Evolutionary conservation across 306 rosid genomes (phyloP).

Genomic region (Prunus persica): DNA sequence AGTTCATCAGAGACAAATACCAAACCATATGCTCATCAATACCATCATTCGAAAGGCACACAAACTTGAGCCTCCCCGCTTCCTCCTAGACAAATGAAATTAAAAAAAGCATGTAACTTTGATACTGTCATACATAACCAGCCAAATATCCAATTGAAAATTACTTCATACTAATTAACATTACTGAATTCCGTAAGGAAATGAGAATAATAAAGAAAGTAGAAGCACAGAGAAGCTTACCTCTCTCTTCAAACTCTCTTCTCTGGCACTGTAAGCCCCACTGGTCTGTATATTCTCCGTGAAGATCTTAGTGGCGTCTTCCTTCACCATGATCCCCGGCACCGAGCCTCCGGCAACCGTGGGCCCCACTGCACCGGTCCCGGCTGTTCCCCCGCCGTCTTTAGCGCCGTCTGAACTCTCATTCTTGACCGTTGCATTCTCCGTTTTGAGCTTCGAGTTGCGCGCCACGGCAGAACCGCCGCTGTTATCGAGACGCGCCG

Average conservation of each 20-base stretch:
- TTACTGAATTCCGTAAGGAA: not conserved
- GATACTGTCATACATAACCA: not conserved
- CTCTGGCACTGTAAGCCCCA: conserved; percentile 94
- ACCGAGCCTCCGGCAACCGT: conserved; percentile 28
- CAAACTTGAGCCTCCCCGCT: conserved; percentile 81
- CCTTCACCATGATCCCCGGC: conserved; percentile 74
- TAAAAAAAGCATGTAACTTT: not conserved
- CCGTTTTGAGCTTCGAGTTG: conserved; percentile 65
- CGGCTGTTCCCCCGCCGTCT: conserved; percentile 41
- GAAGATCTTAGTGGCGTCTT: conserved; percentile 74
- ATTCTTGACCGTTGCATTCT: conserved; percentile 53
- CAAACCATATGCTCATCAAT: conserved; percentile 92
- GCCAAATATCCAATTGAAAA: not conserved
- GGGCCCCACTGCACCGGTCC: conserved; percentile 31
- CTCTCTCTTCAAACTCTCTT: conserved; percentile 83
- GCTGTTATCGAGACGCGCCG: conserved; percentile 63
- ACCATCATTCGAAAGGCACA: conserved; percentile 72
- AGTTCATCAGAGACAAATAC: conserved; percentile 40
- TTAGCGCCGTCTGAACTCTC: conserved; percentile 60
- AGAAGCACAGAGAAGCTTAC: conserved; percentile 20
- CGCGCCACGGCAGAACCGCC: conserved; percentile 41
- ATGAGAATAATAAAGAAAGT: not conserved
- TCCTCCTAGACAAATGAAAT: conserved; percentile 62
- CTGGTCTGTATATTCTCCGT: conserved; percentile 92
- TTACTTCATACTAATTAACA: not conserved